Conservation (phyloP, 2,329 filamentous ascomycete species). For the Penicillium freii region DNA sequence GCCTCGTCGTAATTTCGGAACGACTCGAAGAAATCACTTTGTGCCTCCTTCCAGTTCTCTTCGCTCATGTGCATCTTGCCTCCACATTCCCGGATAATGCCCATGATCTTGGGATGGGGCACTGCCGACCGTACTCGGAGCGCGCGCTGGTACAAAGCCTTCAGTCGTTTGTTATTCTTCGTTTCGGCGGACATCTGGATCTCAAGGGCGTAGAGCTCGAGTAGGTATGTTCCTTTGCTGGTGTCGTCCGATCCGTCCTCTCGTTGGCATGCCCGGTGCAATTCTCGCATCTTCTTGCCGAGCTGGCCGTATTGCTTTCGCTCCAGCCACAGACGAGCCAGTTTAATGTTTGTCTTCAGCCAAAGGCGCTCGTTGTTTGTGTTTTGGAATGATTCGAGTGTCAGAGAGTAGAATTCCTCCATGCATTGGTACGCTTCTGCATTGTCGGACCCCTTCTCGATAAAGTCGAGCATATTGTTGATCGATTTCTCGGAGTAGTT, state of each 20-base stretch:
- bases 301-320: slow-evolving; percentile 82
- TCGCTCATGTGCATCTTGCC: slow-evolving; percentile 99
- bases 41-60: slow-evolving; percentile 97
- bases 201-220: slow-evolving; percentile 94
- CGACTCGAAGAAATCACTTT: slow-evolving; percentile 97
- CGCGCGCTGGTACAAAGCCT: slow-evolving; percentile 86
- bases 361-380: slow-evolving; percentile 97
- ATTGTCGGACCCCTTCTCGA: slow-evolving; percentile 83
- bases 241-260: slow-evolving; percentile 80
- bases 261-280: slow-evolving; percentile 84
- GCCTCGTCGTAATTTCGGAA: slow-evolving; percentile 99
- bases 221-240: slow-evolving; percentile 91
- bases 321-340: slow-evolving; percentile 86
- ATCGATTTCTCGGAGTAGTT: slow-evolving; percentile 99
- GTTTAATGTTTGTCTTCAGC: slow-evolving; percentile 98
- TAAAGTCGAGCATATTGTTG: slow-evolving; percentile 98
- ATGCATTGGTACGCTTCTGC: slow-evolving; percentile 74
- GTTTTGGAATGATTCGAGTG: slow-evolving; percentile 89
- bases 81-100: slow-evolving; percentile 95
- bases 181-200: slow-evolving; percentile 99
- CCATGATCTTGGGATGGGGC: slow-evolving; percentile 98
- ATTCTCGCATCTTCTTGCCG: slow-evolving; percentile 77
- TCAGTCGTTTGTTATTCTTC: slow-evolving; percentile 95
- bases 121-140: slow-evolving; percentile 94
- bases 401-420: slow-evolving; percentile 93